phyloP scores from a whole-genome alignment of 352 stramenopile genomes.

The Pythium sp. region DNA sequence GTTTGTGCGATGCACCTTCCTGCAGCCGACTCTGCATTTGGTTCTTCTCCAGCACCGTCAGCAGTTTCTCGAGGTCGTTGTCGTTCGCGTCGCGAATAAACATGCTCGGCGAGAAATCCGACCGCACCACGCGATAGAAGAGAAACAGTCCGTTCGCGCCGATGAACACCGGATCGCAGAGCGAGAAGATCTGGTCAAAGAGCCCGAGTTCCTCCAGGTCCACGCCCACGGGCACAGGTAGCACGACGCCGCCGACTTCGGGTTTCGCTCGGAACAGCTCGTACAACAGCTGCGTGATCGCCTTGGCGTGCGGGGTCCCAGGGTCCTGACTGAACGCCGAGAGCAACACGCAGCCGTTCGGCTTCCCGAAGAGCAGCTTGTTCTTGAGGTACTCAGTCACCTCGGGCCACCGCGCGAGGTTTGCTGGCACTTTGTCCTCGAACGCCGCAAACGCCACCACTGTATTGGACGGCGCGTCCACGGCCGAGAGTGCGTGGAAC shows the following conservation, averaged over 20 bases:
- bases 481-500: constrained; percentile 44
- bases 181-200: constrained; percentile 61
- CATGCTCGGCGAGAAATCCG: constrained; percentile 43
- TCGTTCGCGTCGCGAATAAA: constrained; percentile 29
- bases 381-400: constrained; percentile 69
- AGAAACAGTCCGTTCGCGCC: constrained; percentile 41
- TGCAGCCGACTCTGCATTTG: constrained; percentile 30
- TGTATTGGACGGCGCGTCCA: constrained; percentile 12
- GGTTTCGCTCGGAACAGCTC: constrained; percentile 36
- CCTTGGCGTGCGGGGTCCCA: constrained; percentile 18
- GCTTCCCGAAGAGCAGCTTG: constrained; percentile 42
- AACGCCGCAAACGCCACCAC: constrained; percentile 62
- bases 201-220: constrained; percentile 54
- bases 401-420: constrained; percentile 48
- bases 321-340: constrained; percentile 43
- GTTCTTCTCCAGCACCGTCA: constrained; percentile 28
- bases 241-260: constrained; percentile 46
- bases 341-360: constrained; percentile 54
- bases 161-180: constrained; percentile 44
- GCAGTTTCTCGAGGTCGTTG: constrained; percentile 26
- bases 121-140: constrained; percentile 55
- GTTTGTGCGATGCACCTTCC: constrained; percentile 32
- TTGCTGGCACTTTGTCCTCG: constrained; percentile 48
- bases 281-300: constrained; percentile 37
- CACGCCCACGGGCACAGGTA: constrained; percentile 46